Evolutionary conservation across 2,329 filamentous ascomycete genomes (phyloP).

Genomic region (Exophiala spinifera): DNA sequence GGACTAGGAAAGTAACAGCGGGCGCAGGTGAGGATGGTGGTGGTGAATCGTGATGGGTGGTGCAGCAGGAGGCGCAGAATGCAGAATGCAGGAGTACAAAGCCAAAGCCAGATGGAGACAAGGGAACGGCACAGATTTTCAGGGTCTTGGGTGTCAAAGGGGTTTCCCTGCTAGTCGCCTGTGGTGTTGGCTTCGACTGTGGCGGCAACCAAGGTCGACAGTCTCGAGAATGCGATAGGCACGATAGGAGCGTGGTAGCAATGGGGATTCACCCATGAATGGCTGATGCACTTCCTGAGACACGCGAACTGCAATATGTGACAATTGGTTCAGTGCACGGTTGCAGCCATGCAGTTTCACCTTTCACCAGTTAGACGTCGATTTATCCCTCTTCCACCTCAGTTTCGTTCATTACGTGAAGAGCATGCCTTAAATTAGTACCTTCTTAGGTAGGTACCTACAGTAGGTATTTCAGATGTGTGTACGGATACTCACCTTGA

Average conservation of each 20-base stretch:
- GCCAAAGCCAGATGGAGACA: not conserved
- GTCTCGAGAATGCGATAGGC: too few species aligned
- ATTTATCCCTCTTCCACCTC: too few species aligned
- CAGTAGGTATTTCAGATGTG: too few species aligned
- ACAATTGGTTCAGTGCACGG: not conserved
- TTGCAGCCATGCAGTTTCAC: too few species aligned
- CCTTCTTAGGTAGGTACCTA: too few species aligned
- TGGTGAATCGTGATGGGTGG: too few species aligned
- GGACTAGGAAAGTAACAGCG: conserved; percentile 4
- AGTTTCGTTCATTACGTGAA: too few species aligned
- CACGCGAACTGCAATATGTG: not conserved
- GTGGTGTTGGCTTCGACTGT: not conserved
- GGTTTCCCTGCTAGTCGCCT: not conserved
- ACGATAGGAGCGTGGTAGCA: too few species aligned
- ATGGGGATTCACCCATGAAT: not conserved
- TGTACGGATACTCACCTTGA: too few species aligned
- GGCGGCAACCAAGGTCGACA: not conserved
- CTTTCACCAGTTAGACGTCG: too few species aligned
- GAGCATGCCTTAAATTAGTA: too few species aligned
- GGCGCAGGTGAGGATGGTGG: not conserved
- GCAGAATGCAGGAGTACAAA: not conserved
- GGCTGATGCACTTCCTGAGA: conserved; percentile 4
- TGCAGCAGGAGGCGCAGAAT: conserved; percentile 1
- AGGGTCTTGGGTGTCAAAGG: conserved; percentile 12
- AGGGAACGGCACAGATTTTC: not conserved